Conservation (phyloP, 352 stramenopile genomes). For the Halophytophthora polymorphica region DNA sequence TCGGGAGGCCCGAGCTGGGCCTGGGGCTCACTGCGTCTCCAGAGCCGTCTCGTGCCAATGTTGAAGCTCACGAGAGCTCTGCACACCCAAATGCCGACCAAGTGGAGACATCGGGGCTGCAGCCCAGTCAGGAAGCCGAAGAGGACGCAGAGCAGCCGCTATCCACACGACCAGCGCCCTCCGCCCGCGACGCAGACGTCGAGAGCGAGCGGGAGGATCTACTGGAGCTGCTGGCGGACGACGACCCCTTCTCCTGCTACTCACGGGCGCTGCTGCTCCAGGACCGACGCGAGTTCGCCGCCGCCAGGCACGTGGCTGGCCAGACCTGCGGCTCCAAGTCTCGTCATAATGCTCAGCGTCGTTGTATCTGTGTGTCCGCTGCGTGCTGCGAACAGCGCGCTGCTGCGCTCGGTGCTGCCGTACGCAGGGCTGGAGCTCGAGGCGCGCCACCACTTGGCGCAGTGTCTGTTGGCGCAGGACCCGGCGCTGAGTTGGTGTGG, state of each 20-base stretch:
- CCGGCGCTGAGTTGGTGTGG: constrained; percentile 15
- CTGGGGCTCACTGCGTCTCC: too few species aligned
- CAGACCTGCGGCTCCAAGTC: not conserved
- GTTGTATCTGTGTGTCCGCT: not conserved
- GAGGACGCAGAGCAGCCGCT: too few species aligned
- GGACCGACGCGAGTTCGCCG: constrained; percentile 27
- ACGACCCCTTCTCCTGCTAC: constrained; percentile 32
- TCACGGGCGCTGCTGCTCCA: constrained; percentile 44
- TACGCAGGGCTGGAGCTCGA: constrained; percentile 24
- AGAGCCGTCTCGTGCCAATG: too few species aligned
- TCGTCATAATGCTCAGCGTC: not conserved
- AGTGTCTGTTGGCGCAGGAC: constrained; percentile 44
- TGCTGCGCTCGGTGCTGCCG: constrained; percentile 25
- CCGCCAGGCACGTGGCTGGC: constrained; percentile 22
- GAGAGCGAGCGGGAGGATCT: constrained; percentile 12
- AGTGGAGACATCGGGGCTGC: too few species aligned
- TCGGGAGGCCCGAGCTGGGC: too few species aligned
- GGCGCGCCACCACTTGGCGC: constrained; percentile 37
- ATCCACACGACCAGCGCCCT: not conserved
- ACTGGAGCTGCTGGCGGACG: constrained; percentile 28
- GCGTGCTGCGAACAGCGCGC: constrained; percentile 5
- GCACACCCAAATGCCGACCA: too few species aligned
- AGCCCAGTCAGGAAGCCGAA: too few species aligned
- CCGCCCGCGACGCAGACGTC: constrained; percentile 9
- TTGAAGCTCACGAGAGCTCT: too few species aligned